Evolutionary conservation across 2,329 filamentous ascomycete genomes (phyloP).

Genomic region (Aspergillus bombycis): DNA sequence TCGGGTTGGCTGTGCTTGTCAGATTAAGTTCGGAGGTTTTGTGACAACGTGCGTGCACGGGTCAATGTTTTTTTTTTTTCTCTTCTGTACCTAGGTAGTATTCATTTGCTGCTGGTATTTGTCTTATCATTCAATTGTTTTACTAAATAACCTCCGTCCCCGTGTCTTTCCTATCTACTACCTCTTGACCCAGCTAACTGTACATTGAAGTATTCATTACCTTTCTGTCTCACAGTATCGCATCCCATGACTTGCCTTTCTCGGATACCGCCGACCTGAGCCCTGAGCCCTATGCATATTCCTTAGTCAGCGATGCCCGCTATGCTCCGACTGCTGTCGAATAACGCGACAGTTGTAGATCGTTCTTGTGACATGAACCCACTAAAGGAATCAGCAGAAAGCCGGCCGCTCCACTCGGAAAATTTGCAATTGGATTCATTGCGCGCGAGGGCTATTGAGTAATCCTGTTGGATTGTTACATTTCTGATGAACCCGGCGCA

Average conservation of each 20-base stretch:
- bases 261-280: not conserved
- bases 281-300: too few species aligned
- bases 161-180: not conserved
- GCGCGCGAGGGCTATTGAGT: too few species aligned
- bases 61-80: not conserved
- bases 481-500: too few species aligned
- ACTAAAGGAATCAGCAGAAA: too few species aligned
- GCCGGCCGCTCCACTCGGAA: not conserved
- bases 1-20: not conserved
- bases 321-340: not conserved
- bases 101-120: not conserved
- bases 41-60: conserved; percentile 1
- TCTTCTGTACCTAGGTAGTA: not conserved
- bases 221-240: not conserved
- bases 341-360: too few species aligned
- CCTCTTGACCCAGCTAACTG: accelerated
- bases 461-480: too few species aligned
- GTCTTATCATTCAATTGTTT: not conserved
- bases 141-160: not conserved
- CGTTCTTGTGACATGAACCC: not conserved
- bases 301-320: not conserved
- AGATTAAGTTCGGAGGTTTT: conserved; percentile 1
- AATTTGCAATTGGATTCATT: not conserved
- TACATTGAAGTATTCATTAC: not conserved
- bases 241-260: not conserved